These are phyloP conservation scores for Mycena metata DNA, from an alignment of 768 basidiomycete genomes.

Conservation along the genomic window DNA sequence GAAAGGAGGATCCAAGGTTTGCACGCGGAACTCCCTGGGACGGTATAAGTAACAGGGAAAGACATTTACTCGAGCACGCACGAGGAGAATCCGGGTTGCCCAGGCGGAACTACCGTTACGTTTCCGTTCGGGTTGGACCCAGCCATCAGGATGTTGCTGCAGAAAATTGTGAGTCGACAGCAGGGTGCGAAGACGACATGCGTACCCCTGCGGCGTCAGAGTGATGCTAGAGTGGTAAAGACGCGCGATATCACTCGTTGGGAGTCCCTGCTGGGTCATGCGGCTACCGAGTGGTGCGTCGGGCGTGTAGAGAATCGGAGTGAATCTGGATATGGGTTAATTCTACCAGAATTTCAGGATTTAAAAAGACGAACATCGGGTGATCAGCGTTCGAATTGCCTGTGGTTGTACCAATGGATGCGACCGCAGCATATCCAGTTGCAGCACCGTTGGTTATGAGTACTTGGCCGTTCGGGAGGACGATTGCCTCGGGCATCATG, in stretches of 20 bases:
- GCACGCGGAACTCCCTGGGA: slow-evolving; percentile 47
- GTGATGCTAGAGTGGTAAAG: slow-evolving; percentile 21
- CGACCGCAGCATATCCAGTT: slow-evolving; percentile 46
- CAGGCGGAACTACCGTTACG: slow-evolving; percentile 23
- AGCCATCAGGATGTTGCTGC: slow-evolving; percentile 34
- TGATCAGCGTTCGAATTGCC: slow-evolving; percentile 62
- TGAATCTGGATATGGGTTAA: slow-evolving; percentile 36
- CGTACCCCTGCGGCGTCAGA: slow-evolving; percentile 20
- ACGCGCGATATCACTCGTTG: slow-evolving; percentile 30
- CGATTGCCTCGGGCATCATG: slow-evolving; percentile 70
- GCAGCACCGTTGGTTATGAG: slow-evolving; percentile 65
- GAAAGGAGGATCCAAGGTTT: slow-evolving; percentile 48
- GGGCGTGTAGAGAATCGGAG: slow-evolving; percentile 58
- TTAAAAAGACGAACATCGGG: slow-evolving; percentile 50
- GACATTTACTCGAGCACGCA: too few relatives aligned
- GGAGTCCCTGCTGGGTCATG: slow-evolving; percentile 50
- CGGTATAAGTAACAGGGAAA: too few relatives aligned
- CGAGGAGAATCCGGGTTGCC: too few relatives aligned
- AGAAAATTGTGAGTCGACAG: neutral
- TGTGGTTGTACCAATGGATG: slow-evolving; percentile 44
- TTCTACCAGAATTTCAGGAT: neutral
- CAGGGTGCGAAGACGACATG: too few relatives aligned
- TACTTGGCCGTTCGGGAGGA: slow-evolving; percentile 67
- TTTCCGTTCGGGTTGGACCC: slow-evolving; percentile 30
- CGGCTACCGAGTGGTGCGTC: slow-evolving; percentile 49